Percentiles rank a stretch among this genome's conserved stretches.
phyloP scores from a whole-genome alignment of 139 green algal species.

The Pleodorina starrii region DNA sequence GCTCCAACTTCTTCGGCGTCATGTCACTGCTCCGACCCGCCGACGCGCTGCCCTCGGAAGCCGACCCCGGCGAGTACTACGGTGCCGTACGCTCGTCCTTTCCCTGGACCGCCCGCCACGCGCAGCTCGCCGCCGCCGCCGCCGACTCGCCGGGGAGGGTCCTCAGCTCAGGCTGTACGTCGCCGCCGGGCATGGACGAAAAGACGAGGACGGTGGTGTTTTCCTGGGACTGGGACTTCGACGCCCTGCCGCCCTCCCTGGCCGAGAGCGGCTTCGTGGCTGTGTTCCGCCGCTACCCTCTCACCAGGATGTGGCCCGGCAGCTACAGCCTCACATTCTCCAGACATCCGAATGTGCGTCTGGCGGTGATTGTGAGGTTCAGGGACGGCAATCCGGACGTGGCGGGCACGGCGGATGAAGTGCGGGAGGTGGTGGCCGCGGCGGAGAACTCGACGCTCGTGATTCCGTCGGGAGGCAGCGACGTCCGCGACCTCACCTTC shows the following conservation, averaged over 20 bases:
- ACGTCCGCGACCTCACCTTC: slow-evolving; percentile 4
- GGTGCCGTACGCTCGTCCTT: neutral
- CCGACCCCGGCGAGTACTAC: neutral
- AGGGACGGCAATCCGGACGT: neutral
- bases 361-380: neutral
- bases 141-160: neutral
- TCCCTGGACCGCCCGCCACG: neutral
- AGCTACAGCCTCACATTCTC: neutral
- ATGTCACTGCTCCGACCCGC: neutral
- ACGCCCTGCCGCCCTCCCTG: neutral
- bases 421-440: neutral
- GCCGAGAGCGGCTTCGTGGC: slow-evolving; percentile 3
- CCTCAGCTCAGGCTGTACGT: neutral
- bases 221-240: slow-evolving; percentile 29
- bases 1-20: neutral
- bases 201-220: neutral
- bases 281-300: slow-evolving; percentile 27
- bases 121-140: neutral
- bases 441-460: neutral
- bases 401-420: neutral
- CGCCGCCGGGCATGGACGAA: neutral
- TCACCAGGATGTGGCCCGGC: neutral
- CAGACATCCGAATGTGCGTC: neutral
- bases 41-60: neutral
- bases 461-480: neutral